These are phyloP conservation scores for Aegilops tauschii DNA, from an alignment of 176 grass and related monocot species.

Conservation along the genomic window DNA sequence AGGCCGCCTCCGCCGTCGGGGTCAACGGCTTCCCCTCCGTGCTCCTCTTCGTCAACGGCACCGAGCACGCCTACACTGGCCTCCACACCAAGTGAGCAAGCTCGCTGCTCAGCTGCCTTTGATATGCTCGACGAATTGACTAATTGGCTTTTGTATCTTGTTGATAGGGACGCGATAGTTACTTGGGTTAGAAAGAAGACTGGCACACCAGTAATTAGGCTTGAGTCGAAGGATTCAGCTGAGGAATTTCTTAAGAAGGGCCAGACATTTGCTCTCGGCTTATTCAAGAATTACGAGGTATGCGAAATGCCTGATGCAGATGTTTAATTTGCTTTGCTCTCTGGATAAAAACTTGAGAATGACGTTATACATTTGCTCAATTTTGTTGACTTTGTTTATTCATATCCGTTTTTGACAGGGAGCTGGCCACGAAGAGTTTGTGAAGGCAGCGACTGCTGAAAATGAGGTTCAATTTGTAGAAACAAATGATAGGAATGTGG, in stretches of 20 bases:
- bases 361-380: not conserved
- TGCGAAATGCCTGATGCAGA: not conserved
- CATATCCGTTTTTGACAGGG: slow-evolving; percentile 46
- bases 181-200: slow-evolving; percentile 99
- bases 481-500: slow-evolving; percentile 65
- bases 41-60: slow-evolving; percentile 85
- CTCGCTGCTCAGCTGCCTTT: not conserved
- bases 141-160: not conserved
- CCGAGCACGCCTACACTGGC: slow-evolving; percentile 54
- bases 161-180: slow-evolving; percentile 81
- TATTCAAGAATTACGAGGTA: slow-evolving; percentile 87
- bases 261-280: slow-evolving; percentile 56
- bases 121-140: slow-evolving; percentile 24
- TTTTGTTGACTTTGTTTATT: not conserved
- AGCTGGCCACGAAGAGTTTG: slow-evolving; percentile 59
- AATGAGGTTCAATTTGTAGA: slow-evolving; percentile 90
- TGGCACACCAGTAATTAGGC: slow-evolving; percentile 54
- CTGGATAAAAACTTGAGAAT: not conserved
- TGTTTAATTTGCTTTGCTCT: not conserved
- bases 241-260: slow-evolving; percentile 63
- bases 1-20: slow-evolving; percentile 61
- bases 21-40: slow-evolving; percentile 90
- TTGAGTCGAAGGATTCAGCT: slow-evolving; percentile 66
- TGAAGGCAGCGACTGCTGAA: slow-evolving; percentile 66
- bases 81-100: slow-evolving; percentile 74